These are phyloP conservation scores for Puya raimondii DNA, from an alignment of 176 grass and related monocot species.

Conservation along the genomic window DNA sequence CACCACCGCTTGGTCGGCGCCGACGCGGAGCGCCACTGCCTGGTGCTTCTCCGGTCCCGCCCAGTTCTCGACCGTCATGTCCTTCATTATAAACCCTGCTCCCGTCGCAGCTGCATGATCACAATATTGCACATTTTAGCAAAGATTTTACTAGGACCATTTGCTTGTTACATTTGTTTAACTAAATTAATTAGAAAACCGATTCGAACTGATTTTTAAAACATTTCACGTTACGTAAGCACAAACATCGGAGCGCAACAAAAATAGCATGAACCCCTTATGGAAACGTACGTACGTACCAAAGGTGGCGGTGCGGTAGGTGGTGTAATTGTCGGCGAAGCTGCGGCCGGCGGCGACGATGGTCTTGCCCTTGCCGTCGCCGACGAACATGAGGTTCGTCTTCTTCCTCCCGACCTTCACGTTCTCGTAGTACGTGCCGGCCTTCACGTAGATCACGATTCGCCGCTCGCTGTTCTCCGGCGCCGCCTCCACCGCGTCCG, in stretches of 20 bases:
- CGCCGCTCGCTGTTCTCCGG: conserved; percentile 34
- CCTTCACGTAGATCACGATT: conserved; percentile 50
- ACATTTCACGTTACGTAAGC: no score
- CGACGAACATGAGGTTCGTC: conserved; percentile 56
- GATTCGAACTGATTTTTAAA: no score
- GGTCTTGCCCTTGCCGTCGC: conserved; percentile 44
- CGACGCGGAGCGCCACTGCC: conserved; percentile 45
- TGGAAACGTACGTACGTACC: conserved; percentile 21
- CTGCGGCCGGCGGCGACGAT: conserved; percentile 29
- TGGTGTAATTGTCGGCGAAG: conserved; percentile 41
- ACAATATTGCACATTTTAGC: background rate
- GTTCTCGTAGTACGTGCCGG: conserved; percentile 48
- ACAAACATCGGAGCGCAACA: no score
- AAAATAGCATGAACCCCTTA: background rate
- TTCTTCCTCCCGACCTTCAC: conserved; percentile 55
- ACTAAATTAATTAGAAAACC: no score
- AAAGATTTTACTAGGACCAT: background rate
- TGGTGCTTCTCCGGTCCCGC: conserved; percentile 49
- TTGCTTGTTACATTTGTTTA: no score
- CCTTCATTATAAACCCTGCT: conserved; percentile 44
- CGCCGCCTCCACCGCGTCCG: conserved; percentile 37
- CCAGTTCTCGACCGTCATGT: conserved; percentile 55
- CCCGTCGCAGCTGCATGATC: conserved; percentile 33
- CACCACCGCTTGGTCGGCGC: conserved; percentile 44
- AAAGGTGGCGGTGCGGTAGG: conserved; percentile 59